Evolutionary conservation across 352 stramenopile genomes (phyloP), one percentile per base, ranked within the genome.

Genomic region (Phytophthora hybrid): DNA sequence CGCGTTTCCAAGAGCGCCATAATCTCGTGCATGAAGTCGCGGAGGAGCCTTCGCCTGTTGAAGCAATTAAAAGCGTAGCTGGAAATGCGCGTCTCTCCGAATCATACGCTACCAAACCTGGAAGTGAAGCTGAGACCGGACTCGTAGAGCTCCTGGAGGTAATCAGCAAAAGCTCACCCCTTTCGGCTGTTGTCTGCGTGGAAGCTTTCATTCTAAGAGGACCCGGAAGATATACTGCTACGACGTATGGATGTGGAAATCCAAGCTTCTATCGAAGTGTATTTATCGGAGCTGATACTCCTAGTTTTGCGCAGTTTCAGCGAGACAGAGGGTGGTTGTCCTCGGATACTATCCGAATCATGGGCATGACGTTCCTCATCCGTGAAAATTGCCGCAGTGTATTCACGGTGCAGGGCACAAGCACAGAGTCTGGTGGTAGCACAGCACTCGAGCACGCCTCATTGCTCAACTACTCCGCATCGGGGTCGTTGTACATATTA

Each of bases 121-220:
- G 78, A 8, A 82, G 72, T 14, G 73, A 82, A 49, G 74, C 69
- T 1, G 85, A 92, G 29, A 60, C 65, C 0, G 81, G 86, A 46
- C 61, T 89, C 0, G 66, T 85, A 11, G 66, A 79, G 26, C 55
- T 92, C 4, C 64, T 92, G 0, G 63, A 81, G n/a, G 81, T 92
- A 32, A 84, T 92, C 69, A 83, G 80, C 74, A 81, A 80, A 63
- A 90, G 85, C 39, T 69, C 71, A 1, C 85, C 83, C 6, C 63
- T 88, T 6, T 82, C 66, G 1, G 59, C 58, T 1, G 67, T 86
- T 29, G 73, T 84, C 4, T 92, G 85, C 51, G 80, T 90, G 44
- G 81, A 89, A 55, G 83, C 76, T 5, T 86, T 92, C 39, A 47
- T 55, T 11, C 34, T 80, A 32, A 76, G 63, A 32, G 79, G 74